These are phyloP conservation scores for Karstenula rhodostoma DNA, from an alignment of 2,329 filamentous ascomycete species.

Conservation along the genomic window DNA sequence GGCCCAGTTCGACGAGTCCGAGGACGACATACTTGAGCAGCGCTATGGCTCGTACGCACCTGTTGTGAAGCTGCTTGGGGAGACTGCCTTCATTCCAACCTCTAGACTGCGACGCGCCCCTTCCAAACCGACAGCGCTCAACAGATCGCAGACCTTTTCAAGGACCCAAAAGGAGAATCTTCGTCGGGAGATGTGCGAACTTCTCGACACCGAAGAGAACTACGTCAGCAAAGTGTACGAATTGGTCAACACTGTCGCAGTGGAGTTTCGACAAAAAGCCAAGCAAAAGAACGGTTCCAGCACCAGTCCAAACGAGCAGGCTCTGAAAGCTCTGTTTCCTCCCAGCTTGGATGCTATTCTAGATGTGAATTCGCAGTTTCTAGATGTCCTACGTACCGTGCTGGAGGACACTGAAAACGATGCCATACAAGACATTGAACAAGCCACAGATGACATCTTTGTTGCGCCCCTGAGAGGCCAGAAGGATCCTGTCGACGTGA, in stretches of 20 bases:
- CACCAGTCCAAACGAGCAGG: constrained; percentile 74
- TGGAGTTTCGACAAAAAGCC: constrained; percentile 78
- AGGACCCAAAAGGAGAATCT: constrained; percentile 84
- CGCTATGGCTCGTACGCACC: constrained; percentile 82
- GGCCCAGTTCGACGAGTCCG: constrained; percentile 65
- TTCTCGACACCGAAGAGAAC: constrained; percentile 91
- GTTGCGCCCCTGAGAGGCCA: constrained; percentile 44
- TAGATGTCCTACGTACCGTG: constrained; percentile 76
- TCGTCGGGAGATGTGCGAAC: constrained; percentile 86
- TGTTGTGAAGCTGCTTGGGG: constrained; percentile 80
- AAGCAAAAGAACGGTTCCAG: constrained; percentile 66
- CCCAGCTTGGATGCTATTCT: constrained; percentile 81
- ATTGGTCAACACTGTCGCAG: constrained; percentile 80
- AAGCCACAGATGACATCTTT: constrained; percentile 52
- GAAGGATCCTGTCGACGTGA: constrained; percentile 69
- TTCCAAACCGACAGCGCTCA: constrained; percentile 83
- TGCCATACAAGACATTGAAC: constrained; percentile 78
- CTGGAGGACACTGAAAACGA: constrained; percentile 86
- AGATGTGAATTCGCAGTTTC: constrained; percentile 80
- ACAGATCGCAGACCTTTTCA: constrained; percentile 78
- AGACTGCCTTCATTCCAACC: constrained; percentile 86
- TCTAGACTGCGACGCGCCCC: constrained; percentile 84
- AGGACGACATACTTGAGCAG: constrained; percentile 71
- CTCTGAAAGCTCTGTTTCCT: constrained; percentile 82
- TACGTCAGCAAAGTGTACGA: constrained; percentile 90